Evolutionary conservation across 495 filamentous ascomycete species (phyloP).

Genomic region (Annulohypoxylon stygium): DNA sequence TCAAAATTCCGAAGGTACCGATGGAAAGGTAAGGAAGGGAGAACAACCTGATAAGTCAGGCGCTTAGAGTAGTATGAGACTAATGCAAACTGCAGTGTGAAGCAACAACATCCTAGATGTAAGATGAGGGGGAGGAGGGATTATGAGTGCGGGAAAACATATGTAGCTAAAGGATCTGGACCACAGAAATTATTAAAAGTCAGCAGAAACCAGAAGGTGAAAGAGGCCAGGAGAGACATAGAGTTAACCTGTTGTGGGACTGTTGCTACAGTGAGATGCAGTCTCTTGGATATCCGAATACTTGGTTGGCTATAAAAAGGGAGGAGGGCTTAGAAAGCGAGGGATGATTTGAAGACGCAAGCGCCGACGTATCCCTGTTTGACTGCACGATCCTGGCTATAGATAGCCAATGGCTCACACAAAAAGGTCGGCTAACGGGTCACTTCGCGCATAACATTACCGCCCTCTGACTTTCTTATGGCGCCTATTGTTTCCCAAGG

Average conservation of each 20-base stretch:
- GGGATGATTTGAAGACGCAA: constrained; percentile 50
- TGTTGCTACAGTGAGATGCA: constrained; percentile 37
- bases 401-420: constrained; percentile 44
- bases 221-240: constrained; percentile 12
- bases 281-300: constrained; percentile 35
- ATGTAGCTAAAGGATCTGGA: constrained; percentile 26
- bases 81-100: constrained; percentile 46
- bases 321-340: constrained; percentile 45
- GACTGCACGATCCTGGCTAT: constrained; percentile 45
- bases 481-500: constrained; percentile 40
- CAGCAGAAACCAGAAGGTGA: constrained; percentile 42
- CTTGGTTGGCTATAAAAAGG: constrained; percentile 55
- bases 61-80: constrained; percentile 37
- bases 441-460: constrained; percentile 44
- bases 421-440: constrained; percentile 49
- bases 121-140: constrained; percentile 45
- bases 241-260: constrained; percentile 35
- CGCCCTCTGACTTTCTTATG: constrained; percentile 35
- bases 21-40: constrained; percentile 30
- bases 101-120: constrained; percentile 39
- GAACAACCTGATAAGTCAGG: constrained; percentile 27
- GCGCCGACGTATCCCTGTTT: constrained; percentile 50
- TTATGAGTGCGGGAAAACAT: constrained; percentile 46
- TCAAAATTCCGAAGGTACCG: constrained; percentile 26
- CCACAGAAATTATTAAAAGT: constrained; percentile 49